A percentile compares a stretch with the other conserved stretches of the same genome.
Evolutionary conservation across 768 basidiomycete species (phyloP).

Genomic region (Rhodocollybia butyracea): DNA sequence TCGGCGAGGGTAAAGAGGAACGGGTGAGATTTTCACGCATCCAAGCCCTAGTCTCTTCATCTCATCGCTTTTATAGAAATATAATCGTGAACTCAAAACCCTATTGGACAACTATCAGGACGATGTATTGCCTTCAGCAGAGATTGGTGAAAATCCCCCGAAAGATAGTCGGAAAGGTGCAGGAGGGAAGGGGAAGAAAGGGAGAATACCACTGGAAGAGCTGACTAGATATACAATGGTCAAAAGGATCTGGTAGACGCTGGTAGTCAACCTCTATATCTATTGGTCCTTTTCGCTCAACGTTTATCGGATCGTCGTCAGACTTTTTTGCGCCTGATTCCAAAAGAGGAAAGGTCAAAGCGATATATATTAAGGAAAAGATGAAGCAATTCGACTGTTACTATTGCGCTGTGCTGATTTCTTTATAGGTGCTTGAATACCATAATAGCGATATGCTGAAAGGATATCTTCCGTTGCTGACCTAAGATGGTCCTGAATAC

Average conservation of each 20-base stretch:
- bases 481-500: too few relatives aligned
- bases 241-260: constrained; percentile 71
- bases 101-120: constrained; percentile 68
- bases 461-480: too few relatives aligned
- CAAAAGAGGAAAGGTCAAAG: too few relatives aligned
- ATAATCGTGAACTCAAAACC: constrained; percentile 77
- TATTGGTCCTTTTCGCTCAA: too few relatives aligned
- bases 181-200: constrained; percentile 41
- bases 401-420: too few relatives aligned
- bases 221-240: constrained; percentile 96
- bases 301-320: too few relatives aligned
- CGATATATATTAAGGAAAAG: too few relatives aligned
- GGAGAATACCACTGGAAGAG: constrained; percentile 76
- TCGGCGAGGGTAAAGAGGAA: constrained; percentile 89
- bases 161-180: constrained; percentile 13
- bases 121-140: constrained; percentile 61
- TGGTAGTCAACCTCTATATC: too few relatives aligned
- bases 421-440: too few relatives aligned
- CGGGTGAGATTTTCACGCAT: constrained; percentile 44
- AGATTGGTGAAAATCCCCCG: constrained; percentile 64
- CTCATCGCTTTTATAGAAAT: constrained; percentile 43
- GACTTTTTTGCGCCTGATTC: not conserved
- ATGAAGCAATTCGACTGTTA: too few relatives aligned
- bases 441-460: too few relatives aligned
- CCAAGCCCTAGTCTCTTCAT: not conserved